Conservation (phyloP, 352 stramenopile species). For the Nothophytophthora sp. region DNA sequence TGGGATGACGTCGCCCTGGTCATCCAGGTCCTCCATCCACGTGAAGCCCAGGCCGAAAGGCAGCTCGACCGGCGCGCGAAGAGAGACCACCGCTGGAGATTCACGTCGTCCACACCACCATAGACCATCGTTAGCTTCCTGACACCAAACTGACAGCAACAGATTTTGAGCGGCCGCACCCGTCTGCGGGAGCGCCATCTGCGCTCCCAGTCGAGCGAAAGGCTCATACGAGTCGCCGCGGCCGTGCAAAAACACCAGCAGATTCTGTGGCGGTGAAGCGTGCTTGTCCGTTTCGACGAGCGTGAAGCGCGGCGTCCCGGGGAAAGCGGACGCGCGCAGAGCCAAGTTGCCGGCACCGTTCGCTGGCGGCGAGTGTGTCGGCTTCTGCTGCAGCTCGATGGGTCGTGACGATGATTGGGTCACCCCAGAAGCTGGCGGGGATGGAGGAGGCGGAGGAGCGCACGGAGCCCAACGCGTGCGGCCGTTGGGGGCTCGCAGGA, state of each 20-base stretch:
- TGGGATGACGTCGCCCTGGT: conserved; percentile 46
- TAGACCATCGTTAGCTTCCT: too few relatives aligned
- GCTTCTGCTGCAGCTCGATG: conserved; percentile 17
- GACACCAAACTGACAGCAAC: too few relatives aligned
- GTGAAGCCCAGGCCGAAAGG: conserved; percentile 57
- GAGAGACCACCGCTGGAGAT: conserved; percentile 38
- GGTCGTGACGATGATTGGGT: background rate
- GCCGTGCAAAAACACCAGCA: conserved; percentile 65
- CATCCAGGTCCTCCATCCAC: conserved; percentile 62
- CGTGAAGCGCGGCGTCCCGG: conserved; percentile 21
- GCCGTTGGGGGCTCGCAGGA: conserved; percentile 19
- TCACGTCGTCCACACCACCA: too few relatives aligned
- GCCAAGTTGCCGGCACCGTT: conserved; percentile 18
- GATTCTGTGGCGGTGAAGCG: conserved; percentile 40
- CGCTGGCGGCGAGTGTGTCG: background rate
- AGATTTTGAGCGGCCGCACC: conserved; percentile 21
- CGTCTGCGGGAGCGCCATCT: conserved; percentile 70
- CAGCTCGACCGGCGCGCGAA: conserved; percentile 54
- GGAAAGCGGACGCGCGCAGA: conserved; percentile 23
- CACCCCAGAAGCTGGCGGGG: background rate
- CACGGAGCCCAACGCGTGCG: conserved; percentile 21
- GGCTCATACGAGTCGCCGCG: conserved; percentile 54
- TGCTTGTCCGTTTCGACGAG: conserved; percentile 19
- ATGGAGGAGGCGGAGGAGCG: conserved; percentile 1
- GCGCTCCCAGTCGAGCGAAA: conserved; percentile 47